These are phyloP conservation scores for Novymonas esmeraldas DNA, from an alignment of 208 protist genomes.

Conservation along the genomic window DNA sequence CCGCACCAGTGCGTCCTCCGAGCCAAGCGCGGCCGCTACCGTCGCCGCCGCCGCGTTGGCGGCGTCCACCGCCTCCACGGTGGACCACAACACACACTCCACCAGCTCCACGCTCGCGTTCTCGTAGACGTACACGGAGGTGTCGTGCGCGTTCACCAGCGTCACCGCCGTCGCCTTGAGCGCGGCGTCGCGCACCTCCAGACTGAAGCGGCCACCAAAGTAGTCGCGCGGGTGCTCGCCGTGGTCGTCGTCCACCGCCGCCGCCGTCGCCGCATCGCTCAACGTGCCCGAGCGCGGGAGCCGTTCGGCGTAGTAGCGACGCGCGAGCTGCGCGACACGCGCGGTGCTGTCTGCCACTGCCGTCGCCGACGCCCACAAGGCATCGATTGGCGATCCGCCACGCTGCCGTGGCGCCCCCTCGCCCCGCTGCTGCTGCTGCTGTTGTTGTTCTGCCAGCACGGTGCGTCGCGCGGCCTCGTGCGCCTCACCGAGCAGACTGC, in stretches of 20 bases:
- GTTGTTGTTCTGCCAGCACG: not conserved
- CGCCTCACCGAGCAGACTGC: slow-evolving; percentile 27
- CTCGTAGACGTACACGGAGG: slow-evolving; percentile 71
- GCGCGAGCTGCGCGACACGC: slow-evolving; percentile 8
- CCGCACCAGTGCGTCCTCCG: not conserved
- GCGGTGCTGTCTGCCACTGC: slow-evolving; percentile 8
- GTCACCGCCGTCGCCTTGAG: slow-evolving; percentile 51
- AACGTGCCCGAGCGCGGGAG: slow-evolving; percentile 4
- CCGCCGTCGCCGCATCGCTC: slow-evolving; percentile 2
- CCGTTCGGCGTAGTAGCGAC: slow-evolving; percentile 5
- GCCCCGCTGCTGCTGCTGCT: not conserved
- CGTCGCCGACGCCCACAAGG: slow-evolving; percentile 6
- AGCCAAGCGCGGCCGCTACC: not conserved
- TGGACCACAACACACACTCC: slow-evolving; percentile 56
- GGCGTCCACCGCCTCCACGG: slow-evolving; percentile 25
- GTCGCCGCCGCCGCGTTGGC: slow-evolving; percentile 8
- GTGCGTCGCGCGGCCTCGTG: slow-evolving; percentile 19
- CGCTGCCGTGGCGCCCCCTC: not conserved
- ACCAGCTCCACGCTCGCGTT: slow-evolving; percentile 46
- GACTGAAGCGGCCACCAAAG: slow-evolving; percentile 58
- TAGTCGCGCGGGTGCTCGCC: slow-evolving; percentile 36
- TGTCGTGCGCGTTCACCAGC: slow-evolving; percentile 48
- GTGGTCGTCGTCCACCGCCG: not conserved
- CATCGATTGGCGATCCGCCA: not conserved
- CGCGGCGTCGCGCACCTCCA: slow-evolving; percentile 61